Percentiles rank a stretch among this genome's conserved stretches.
Conservation (phyloP, 345 rosid genomes). For the Trapa incisa region DNA sequence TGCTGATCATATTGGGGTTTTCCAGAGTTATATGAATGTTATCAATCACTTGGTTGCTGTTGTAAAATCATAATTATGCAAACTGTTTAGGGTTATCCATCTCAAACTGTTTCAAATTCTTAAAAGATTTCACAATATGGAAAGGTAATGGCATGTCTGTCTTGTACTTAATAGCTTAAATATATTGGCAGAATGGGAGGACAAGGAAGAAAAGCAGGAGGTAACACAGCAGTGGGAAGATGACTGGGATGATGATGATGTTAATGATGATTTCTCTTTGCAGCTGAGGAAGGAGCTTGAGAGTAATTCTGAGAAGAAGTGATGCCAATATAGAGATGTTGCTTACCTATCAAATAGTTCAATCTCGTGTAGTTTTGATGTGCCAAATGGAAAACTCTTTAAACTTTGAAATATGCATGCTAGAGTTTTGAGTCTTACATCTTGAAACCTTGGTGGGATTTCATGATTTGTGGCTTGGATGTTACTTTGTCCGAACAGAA, state of each 20-base stretch:
- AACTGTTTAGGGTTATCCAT: not conserved
- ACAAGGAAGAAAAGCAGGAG: constrained; percentile 62
- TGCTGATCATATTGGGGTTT: not conserved
- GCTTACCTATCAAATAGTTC: not conserved
- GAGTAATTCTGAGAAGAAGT: constrained; percentile 38
- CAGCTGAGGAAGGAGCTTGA: constrained; percentile 83
- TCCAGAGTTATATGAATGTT: not conserved
- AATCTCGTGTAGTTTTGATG: not conserved
- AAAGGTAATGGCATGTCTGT: not conserved
- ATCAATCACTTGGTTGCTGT: not conserved
- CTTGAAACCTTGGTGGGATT: not conserved
- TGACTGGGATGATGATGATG: constrained; percentile 95
- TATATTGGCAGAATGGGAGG: constrained; percentile 46
- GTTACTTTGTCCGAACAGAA: too few species aligned
- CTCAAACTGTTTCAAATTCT: not conserved
- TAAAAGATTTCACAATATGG: too few species aligned
- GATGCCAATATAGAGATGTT: constrained; percentile 9
- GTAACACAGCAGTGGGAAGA: constrained; percentile 83
- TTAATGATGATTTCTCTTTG: constrained; percentile 75
- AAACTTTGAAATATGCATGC: not conserved
- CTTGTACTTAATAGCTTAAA: not conserved
- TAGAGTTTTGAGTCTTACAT: not conserved
- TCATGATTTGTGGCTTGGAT: not conserved
- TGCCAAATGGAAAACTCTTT: not conserved
- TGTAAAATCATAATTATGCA: not conserved